These are phyloP conservation scores for Amanita rubescens DNA, from an alignment of 768 basidiomycete genomes.

Conservation along the genomic window DNA sequence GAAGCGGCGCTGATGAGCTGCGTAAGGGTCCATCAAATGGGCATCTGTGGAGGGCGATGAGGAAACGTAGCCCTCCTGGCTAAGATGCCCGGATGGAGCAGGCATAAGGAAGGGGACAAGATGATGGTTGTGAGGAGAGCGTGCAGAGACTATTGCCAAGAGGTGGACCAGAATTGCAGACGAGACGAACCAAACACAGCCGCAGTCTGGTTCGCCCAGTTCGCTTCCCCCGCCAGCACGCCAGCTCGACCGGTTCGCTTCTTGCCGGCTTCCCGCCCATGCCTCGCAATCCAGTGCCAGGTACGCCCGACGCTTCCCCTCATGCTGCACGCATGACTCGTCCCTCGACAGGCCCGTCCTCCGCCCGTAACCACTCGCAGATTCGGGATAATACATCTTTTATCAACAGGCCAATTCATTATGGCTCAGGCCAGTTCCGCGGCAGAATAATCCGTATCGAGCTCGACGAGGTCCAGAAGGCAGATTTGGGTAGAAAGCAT, in stretches of 20 bases:
- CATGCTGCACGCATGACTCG: not conserved
- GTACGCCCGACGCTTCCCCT: not conserved
- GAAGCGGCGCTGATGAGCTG: slow-evolving; percentile 39
- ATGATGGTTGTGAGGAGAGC: slow-evolving; percentile 9
- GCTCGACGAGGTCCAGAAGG: slow-evolving; percentile 54
- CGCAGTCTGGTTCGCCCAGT: not conserved
- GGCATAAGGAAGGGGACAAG: slow-evolving; percentile 34
- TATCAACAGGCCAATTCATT: slow-evolving; percentile 39
- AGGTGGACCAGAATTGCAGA: slow-evolving; percentile 5
- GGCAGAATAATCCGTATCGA: slow-evolving; percentile 50
- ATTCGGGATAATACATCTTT: not conserved
- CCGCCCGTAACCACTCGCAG: not conserved
- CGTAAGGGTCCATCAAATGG: slow-evolving; percentile 65
- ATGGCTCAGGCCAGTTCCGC: slow-evolving; percentile 51
- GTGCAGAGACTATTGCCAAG: slow-evolving; percentile 1
- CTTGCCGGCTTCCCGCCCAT: not conserved
- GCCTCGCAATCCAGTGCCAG: not conserved
- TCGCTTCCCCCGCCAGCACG: not conserved
- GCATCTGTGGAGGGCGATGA: slow-evolving; percentile 53
- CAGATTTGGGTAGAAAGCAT: slow-evolving; percentile 63
- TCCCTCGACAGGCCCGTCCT: not conserved
- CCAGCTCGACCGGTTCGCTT: not conserved
- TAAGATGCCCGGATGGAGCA: slow-evolving; percentile 45
- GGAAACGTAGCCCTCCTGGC: slow-evolving; percentile 60
- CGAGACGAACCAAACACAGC: slow-evolving; percentile 2